Evolutionary conservation across 345 rosid genomes (phyloP), one percentile per base, ranked within the genome.

Genomic region (Ceriops tagal): DNA sequence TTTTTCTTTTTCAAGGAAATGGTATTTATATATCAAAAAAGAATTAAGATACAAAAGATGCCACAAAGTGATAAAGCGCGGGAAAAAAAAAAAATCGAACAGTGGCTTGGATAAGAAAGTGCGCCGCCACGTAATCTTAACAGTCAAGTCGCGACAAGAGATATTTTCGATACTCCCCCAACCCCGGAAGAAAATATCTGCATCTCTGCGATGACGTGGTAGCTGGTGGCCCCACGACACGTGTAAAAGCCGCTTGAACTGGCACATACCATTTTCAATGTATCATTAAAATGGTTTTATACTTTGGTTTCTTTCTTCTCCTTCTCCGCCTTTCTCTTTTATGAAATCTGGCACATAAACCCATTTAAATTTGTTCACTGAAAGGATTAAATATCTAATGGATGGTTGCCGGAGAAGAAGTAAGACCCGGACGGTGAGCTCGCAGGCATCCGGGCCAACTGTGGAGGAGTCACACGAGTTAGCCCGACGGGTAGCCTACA

Each of bases 241-340:
- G 90, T 89, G 93, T 82, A 82, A 87, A 86, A 80, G 91, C 57
- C 78, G 69, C 71, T 83, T 80, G 90, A 87, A 78, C 83, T 86
- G 88, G 81, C 70, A 51, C 66, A 26, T 37, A 1, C 35, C 22
- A 20, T 32, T 19, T 8, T 5, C 62, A 52, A 22, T 15, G 3
- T 0, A 28, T 5, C 22, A 16, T 3, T 5, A 8, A 16, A 22
- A 9, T 31, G 13, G 1, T 28, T 59, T 59, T 27, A 10, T 31
- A 2, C 35, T 5, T 32, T 32, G 18, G 21, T 18, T 32, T 8
- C 21, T 32, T 9, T n/a, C 21, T 35, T 47, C 39, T 58, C 43
- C 46, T 32, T 13, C 21, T 30, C 4, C 26, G 6, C 35, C 2
- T 30, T 20, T 28, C 30, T 55, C 65, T 59, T 21, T 18, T 59